Evolutionary conservation across 163 green algal species (phyloP), one percentile per base, ranked within the genome.

Genomic region (Scenedesmus sp.): DNA sequence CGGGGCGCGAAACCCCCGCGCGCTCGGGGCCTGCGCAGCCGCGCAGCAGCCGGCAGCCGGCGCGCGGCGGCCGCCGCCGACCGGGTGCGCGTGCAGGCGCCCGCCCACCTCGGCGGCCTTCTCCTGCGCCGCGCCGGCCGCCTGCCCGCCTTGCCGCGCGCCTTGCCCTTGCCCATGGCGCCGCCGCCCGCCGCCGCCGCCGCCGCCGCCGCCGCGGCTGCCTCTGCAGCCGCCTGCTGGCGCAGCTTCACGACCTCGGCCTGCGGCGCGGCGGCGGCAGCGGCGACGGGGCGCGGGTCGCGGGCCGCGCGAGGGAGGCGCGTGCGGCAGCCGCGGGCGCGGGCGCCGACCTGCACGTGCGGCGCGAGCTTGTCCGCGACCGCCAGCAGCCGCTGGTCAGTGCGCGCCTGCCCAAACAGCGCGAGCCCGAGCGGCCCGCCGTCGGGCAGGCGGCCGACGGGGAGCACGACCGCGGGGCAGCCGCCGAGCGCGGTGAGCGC

Each of bases 371-470:
- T 83, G 29, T 82, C 50, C 2, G 82, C 84, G 15, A 89, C 87
- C 2, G 82, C 82, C 79, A 91, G 70, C 80, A 91, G 65, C 10
- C 87, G 80, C 70, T 74, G 64, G 72, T 91, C 87, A 42, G 45
- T 87, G 54, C 62, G n/a, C 26, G 36, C 20, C 66, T 78, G 66
- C 3, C 70, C 76, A 66, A 89, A 83, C 22, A 91, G 58, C 9
- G 83, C 63, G 17, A 85, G 80, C 15, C 62, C 70, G n/a, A 91
- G 56, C 5, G 80, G 82, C 4, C 80, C 84, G 42, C 84, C 87
- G 45, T 89, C 84, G 9, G 77, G 36, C n/a, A 89, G 51, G 7
- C 34, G 64, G 11, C 87, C 87, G 29, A 86, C 56, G n/a, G 87
- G 87, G 26, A 85, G 51, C 14, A 78, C 57, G 4, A 54, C 45